Evolutionary conservation across 805 yeast species (phyloP).

Genomic region (Spathaspora arborariae): DNA sequence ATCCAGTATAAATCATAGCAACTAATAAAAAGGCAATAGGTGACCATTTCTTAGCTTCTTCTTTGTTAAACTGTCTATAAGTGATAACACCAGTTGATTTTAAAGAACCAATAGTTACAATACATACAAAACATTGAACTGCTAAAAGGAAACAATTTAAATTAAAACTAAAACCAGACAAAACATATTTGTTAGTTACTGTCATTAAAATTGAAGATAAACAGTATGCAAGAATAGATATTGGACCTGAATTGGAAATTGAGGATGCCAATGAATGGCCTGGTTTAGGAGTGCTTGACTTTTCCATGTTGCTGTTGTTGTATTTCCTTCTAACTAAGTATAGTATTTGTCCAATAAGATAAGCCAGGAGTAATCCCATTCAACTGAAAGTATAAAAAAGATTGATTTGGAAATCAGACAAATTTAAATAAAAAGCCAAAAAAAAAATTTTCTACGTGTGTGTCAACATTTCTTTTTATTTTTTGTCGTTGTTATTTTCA

Average conservation of each 20-base stretch:
- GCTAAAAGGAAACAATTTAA: constrained; percentile 88
- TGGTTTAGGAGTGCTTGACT: constrained; percentile 23
- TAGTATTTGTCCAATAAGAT: constrained; percentile 31
- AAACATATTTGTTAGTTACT: constrained; percentile 92
- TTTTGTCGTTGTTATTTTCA: not conserved
- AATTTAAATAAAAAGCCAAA: not conserved
- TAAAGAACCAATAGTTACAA: constrained; percentile 65
- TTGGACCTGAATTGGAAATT: constrained; percentile 52
- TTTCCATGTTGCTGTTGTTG: constrained; percentile 25
- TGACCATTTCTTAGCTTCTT: constrained; percentile 93
- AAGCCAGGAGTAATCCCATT: constrained; percentile 42
- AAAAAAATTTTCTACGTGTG: not conserved
- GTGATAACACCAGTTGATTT: constrained; percentile 74
- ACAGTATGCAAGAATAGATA: constrained; percentile 83
- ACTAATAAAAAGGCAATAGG: constrained; percentile 90
- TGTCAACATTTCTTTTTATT: not conserved
- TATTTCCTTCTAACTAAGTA: constrained; percentile 27
- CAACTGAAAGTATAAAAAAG: constrained; percentile 6
- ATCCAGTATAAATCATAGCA: constrained; percentile 91
- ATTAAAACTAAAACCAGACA: constrained; percentile 65
- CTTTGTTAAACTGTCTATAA: constrained; percentile 78
- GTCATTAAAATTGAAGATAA: constrained; percentile 95
- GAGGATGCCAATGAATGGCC: not conserved
- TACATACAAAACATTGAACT: constrained; percentile 83
- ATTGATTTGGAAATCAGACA: not conserved